phyloP scores from a whole-genome alignment of 495 filamentous ascomycete species.

The Lepidopterella palustris region DNA sequence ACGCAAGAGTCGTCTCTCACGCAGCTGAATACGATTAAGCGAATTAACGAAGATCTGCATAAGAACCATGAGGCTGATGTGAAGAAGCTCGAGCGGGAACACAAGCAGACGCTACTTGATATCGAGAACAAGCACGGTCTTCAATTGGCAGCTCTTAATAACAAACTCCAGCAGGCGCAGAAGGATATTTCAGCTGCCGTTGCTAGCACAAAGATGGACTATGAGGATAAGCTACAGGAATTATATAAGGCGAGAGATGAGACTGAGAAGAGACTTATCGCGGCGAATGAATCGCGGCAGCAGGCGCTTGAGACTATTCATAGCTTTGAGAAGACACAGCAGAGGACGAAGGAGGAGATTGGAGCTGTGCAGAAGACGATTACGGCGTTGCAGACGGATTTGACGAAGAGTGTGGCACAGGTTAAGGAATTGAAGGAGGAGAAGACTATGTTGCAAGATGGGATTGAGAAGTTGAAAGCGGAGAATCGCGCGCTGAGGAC shows the following conservation, averaged over 20 bases:
- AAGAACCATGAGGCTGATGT: slow-evolving; percentile 57
- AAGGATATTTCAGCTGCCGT: slow-evolving; percentile 16
- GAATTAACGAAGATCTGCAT: slow-evolving; percentile 65
- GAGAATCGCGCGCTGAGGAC: slow-evolving; percentile 26
- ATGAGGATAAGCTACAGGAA: slow-evolving; percentile 21
- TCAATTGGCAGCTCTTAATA: slow-evolving; percentile 21
- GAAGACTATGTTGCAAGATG: slow-evolving; percentile 2
- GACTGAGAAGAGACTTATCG: slow-evolving; percentile 11
- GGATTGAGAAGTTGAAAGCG: slow-evolving; percentile 16
- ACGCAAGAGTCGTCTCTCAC: slow-evolving; percentile 59
- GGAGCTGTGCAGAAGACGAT: slow-evolving; percentile 21
- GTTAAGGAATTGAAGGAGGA: slow-evolving; percentile 18
- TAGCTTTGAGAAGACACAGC: slow-evolving; percentile 24
- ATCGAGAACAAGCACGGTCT: slow-evolving; percentile 44
- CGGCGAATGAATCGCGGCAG: slow-evolving; percentile 7
- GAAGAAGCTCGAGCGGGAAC: slow-evolving; percentile 28
- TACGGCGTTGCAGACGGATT: slow-evolving; percentile 7
- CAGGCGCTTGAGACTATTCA: slow-evolving; percentile 23
- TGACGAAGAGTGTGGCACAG: slow-evolving; percentile 7
- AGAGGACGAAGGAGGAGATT: slow-evolving; percentile 24
- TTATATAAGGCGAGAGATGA: slow-evolving; percentile 8
- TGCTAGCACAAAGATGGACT: slow-evolving; percentile 16
- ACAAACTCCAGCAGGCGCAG: slow-evolving; percentile 20
- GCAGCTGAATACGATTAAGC: slow-evolving; percentile 61
- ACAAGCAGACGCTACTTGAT: slow-evolving; percentile 33